Conservation (phyloP, 2,329 filamentous ascomycete genomes). For the Emydomyces testavorans region DNA sequence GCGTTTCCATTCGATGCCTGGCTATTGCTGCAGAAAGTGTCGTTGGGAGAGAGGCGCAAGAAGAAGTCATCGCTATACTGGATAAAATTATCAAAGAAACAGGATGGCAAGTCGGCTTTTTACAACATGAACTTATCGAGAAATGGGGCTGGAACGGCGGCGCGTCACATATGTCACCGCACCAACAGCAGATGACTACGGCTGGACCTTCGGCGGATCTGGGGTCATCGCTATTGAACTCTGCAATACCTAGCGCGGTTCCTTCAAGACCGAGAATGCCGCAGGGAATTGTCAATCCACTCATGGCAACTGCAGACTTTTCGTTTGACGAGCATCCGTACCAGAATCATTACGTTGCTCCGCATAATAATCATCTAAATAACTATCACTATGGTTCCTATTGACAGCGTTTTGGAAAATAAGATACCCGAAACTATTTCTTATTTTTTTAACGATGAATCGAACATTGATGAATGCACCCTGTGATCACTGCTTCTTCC, state of each 20-base stretch:
- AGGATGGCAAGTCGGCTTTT: slow-evolving; percentile 62
- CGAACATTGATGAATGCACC: background rate
- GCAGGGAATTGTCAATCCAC: slow-evolving; percentile 53
- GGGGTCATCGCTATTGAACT: slow-evolving; percentile 17
- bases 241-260: slow-evolving; percentile 18
- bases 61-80: slow-evolving; percentile 68
- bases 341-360: slow-evolving; percentile 66
- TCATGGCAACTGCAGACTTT: slow-evolving; percentile 63
- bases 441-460: background rate
- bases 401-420: background rate
- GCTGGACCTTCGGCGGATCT: slow-evolving; percentile 9
- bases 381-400: slow-evolving; percentile 21
- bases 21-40: slow-evolving; percentile 66
- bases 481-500: background rate
- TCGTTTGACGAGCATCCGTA: slow-evolving; percentile 69
- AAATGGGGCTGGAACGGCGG: slow-evolving; percentile 62
- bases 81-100: slow-evolving; percentile 63
- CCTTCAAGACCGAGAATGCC: slow-evolving; percentile 27
- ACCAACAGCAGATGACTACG: slow-evolving; percentile 20
- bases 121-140: slow-evolving; percentile 61
- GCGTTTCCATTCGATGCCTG: slow-evolving; percentile 66
- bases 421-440: background rate
- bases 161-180: slow-evolving; percentile 24
- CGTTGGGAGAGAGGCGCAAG: slow-evolving; percentile 57
- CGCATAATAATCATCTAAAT: slow-evolving; percentile 39